Base-by-base conservation (phyloP, 1,139 yeast species). In the Sugiyamaella grinbergsii region DNA sequence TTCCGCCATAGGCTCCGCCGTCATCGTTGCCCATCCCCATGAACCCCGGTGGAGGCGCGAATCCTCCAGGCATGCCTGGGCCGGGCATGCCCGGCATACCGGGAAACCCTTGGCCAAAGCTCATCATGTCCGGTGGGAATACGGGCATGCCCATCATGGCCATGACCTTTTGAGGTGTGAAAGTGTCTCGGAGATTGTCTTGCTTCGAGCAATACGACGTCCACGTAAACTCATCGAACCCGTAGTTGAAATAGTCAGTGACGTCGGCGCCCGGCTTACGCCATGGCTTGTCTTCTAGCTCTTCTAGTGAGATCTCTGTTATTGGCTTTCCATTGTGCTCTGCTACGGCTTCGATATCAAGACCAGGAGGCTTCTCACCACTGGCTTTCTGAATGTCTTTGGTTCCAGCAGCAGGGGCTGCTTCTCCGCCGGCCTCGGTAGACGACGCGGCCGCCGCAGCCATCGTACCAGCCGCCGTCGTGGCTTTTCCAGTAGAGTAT, bases 141-240 rank as follows among this genome's bases (percentile, higher is more conserved):
- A 62, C 57, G 1, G 63, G 63, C 66, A 64, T 64, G 18, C 55
- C 57, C 52, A 52, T 51, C 52, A 54, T 56, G 19, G 58, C 62
- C 75, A 72, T 71, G 40, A 72, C 62, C 55, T 71, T 72, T 47
- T 65, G 73, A 1, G 75, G 95, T 57, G 87, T 85, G 71, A 82
- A 89, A 56, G 85, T 93, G 6, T 86, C 83, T 52, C 95, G 77
- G 46, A 85, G 67, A 57, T 82, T 83, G 68, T 90, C 96, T 65
- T 91, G 97, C 66, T 89, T 89, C 47, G 85, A 77, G 59, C 96
- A 84, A 70, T 93, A 93, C 19, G 94, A 91, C 47, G 87, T 82
- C 99, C 99, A 93, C 13, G 97, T 86, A 58, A 87, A 80, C 70
- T 93, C 99, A 66, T 94, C 96, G 66, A 93, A 93, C 1, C 98